Evolutionary conservation across 805 yeast species (phyloP), one percentile per base, ranked within the genome.

Genomic region (Jamesozyma jinghongensis): DNA sequence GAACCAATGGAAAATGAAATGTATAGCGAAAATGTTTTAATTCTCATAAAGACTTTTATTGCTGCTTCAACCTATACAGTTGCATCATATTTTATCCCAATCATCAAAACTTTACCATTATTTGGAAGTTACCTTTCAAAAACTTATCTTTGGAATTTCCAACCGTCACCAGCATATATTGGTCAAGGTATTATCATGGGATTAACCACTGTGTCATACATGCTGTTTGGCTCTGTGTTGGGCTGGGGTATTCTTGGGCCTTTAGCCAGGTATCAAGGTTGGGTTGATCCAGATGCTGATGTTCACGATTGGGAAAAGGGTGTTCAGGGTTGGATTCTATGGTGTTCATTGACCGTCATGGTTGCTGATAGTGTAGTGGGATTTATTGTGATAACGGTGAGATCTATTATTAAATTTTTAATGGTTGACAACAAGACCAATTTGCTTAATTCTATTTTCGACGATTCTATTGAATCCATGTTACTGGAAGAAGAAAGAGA

Each of bases 151-250:
- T 85, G 97, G 92, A 79, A 82, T 44, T 74, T 92, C 44, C 95
- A 92, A 59, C 96, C 96, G 0, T 86, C 96, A 0, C 98, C 98
- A 0, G 97, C 97, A 0, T 90, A 90, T 57, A 74, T 92, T 28
- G 98, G 98, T 2, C 98, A 90, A 62, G 98, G 98, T 3, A 86
- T 92, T 32, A 90, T 90, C 42, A 90, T 90, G 98, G 98, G 98
- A 0, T 66, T 87, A 6, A 85, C 88, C 1, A 87, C 97, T 0
- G 94, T 87, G 0, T 71, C 85, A 8, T 83, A 87, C 47, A 90
- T 90, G 98, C 63, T 90, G 32, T 72, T 86, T 50, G 98, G 98
- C 2, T 79, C 94, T 18, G 47, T 90, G 1, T 54, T 88, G 4
- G 98, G 98, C 0, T 90, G 98, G 98, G 95, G 75, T 0, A 63